Base-by-base conservation (phyloP, 139 green algal genomes). In the Chlorella sp. region DNA sequence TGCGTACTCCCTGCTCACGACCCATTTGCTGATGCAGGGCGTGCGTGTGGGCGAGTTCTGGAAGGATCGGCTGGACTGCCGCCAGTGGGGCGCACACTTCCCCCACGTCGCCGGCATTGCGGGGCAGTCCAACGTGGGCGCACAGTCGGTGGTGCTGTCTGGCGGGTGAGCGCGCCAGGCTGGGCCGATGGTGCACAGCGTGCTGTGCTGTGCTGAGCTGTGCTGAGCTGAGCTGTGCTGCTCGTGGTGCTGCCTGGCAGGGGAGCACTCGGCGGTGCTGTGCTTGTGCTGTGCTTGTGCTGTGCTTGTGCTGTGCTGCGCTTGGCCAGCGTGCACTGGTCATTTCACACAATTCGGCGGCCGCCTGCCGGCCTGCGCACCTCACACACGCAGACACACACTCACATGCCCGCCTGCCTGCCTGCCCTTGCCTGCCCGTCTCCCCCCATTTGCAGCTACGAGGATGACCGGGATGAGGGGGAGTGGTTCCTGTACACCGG, bases 401-500 rank as follows among this genome's bases (percentile, higher is more conserved):
- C 19, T 73, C 66, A 28, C 66, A 73, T 3, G 24, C 66, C n/a
- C n/a, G n/a, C n/a, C n/a, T n/a, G n/a, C 22, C 28, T 76, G 24
- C 9, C 68, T 14, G 26, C 26, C 24, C 68, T 1, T 26, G 24
- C 26, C 68, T 76, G 68, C 11, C 21, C 66, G 24, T 37, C 48
- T 57, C 48, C 7, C 32, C 71, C 7, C 11, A 30, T 0, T 1
- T 83, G 61, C 86, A 94, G 97, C 39, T 99, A 99, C 86, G 95
- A 97, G 91, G 97, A 99, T 88, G 97, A 99, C 81, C 81, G 92
- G 15, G 97, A 99, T 86, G 95, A 99, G 88, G 97, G 97, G 0
- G 97, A 99, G 89, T 99, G 95, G 94, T 99, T 99, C 92, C 91
- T 99, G 36, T 99, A 99, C 96, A 99, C 97, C 28, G 97, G 94